These are phyloP conservation scores for Paecilomyces formosus DNA, from an alignment of 2,329 filamentous ascomycete genomes.

Conservation along the genomic window DNA sequence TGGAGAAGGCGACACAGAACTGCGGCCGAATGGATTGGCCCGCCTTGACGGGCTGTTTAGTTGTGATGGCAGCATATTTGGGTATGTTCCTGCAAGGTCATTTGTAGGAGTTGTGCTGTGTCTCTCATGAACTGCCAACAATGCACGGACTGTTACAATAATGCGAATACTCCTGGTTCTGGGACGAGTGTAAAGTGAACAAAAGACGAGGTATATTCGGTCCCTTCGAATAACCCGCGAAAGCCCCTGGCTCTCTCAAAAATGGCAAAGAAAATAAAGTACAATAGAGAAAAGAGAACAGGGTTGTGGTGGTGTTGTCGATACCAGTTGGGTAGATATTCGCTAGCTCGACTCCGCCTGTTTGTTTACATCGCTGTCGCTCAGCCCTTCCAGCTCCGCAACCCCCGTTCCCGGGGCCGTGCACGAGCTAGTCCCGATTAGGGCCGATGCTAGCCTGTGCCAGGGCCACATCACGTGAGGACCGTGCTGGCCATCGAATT, in stretches of 20 bases:
- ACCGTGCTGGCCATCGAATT: background rate
- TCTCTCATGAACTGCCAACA: background rate
- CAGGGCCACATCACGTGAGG: background rate
- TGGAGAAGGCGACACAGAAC: slow-evolving; percentile 58
- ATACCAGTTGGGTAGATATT: slow-evolving; percentile 9
- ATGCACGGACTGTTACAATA: background rate
- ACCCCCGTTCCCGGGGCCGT: background rate
- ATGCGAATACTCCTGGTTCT: background rate
- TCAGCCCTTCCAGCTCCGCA: slow-evolving; percentile 6
- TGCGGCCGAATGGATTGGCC: slow-evolving; percentile 71
- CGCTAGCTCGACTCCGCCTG: slow-evolving; percentile 10
- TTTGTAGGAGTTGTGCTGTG: slow-evolving; percentile 3
- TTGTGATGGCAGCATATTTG: slow-evolving; percentile 47
- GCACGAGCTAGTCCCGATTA: slow-evolving; percentile 14
- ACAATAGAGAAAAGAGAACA: background rate
- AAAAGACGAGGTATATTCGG: background rate
- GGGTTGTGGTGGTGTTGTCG: background rate
- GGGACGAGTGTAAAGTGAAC: background rate
- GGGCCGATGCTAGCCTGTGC: background rate
- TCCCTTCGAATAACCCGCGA: background rate
- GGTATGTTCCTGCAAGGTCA: slow-evolving; percentile 8
- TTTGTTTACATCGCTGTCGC: slow-evolving; percentile 29
- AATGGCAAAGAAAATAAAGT: background rate
- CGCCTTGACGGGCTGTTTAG: slow-evolving; percentile 63
- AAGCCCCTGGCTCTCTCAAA: background rate